These are phyloP conservation scores for Exophiala sp. DNA, from an alignment of 2,329 filamentous ascomycete genomes.

Conservation along the genomic window DNA sequence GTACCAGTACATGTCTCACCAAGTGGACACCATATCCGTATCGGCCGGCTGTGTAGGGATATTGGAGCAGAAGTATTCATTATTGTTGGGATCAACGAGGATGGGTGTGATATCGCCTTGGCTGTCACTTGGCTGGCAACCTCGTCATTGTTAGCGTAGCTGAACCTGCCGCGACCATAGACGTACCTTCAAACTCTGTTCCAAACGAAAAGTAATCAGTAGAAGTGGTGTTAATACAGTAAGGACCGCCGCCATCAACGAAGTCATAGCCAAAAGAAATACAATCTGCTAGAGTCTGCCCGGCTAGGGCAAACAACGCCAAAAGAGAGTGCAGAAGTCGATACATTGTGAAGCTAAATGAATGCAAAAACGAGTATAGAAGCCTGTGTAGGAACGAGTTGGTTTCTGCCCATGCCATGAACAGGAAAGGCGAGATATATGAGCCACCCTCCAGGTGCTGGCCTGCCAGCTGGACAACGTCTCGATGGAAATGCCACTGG, in stretches of 20 bases:
- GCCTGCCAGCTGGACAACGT: no score
- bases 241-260: constrained; percentile 24
- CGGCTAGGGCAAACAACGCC: constrained; percentile 10
- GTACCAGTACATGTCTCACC: constrained; percentile 9
- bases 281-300: constrained; percentile 16
- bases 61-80: constrained; percentile 27
- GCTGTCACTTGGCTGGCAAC: constrained; percentile 20
- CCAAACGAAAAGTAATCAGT: constrained; percentile 26
- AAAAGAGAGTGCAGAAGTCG: background rate
- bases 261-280: constrained; percentile 25
- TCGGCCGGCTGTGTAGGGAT: constrained; percentile 23
- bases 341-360: constrained; percentile 12
- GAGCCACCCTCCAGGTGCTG: no score
- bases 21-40: constrained; percentile 22
- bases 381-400: no score
- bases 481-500: no score
- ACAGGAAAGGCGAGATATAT: no score
- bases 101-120: constrained; percentile 24
- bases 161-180: background rate
- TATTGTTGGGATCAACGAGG: constrained; percentile 23
- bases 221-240: constrained; percentile 26
- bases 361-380: background rate
- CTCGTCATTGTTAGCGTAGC: constrained; percentile 9
- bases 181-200: constrained; percentile 22
- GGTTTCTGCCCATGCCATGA: no score